Conservation (phyloP, 352 stramenopile genomes). For the Globisporangium carolinianum region DNA sequence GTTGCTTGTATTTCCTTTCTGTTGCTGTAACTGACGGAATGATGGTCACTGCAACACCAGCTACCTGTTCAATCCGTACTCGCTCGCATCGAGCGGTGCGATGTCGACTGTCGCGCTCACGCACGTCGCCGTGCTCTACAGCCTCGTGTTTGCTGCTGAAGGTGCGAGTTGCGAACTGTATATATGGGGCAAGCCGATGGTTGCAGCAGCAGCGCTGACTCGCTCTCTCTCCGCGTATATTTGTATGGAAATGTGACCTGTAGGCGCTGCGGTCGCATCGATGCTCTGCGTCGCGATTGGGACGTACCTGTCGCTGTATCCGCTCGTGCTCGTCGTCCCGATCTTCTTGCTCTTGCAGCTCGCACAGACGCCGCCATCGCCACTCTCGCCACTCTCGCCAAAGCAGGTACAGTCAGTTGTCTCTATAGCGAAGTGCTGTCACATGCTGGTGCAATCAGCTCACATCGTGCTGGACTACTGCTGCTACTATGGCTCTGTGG, state of each 20-base stretch:
- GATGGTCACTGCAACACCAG: constrained; percentile 8
- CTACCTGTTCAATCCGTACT: constrained; percentile 77
- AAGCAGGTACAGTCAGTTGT: no score
- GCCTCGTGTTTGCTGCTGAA: constrained; percentile 63
- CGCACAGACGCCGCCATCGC: constrained; percentile 12
- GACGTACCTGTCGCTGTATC: constrained; percentile 78
- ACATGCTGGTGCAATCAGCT: no score
- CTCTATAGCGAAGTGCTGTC: no score
- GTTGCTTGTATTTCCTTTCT: no score
- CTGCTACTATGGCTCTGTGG: no score
- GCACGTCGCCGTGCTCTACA: constrained; percentile 57
- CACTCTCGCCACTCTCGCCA: not conserved
- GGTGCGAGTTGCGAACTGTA: constrained; percentile 13
- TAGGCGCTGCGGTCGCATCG: constrained; percentile 32
- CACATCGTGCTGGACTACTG: no score
- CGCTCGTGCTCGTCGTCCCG: constrained; percentile 48
- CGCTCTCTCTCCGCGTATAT: no score
- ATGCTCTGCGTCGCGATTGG: constrained; percentile 50
- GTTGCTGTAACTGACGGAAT: no score
- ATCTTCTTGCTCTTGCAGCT: constrained; percentile 38
- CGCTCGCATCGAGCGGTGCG: constrained; percentile 52
- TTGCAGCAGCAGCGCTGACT: no score
- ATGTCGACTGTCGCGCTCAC: constrained; percentile 70
- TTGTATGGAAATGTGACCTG: not conserved
- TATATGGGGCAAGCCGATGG: not conserved